Evolutionary conservation across 2,329 filamentous ascomycete species (phyloP), one percentile per base, ranked within the genome.

Genomic region (Xylariaceae sp.): DNA sequence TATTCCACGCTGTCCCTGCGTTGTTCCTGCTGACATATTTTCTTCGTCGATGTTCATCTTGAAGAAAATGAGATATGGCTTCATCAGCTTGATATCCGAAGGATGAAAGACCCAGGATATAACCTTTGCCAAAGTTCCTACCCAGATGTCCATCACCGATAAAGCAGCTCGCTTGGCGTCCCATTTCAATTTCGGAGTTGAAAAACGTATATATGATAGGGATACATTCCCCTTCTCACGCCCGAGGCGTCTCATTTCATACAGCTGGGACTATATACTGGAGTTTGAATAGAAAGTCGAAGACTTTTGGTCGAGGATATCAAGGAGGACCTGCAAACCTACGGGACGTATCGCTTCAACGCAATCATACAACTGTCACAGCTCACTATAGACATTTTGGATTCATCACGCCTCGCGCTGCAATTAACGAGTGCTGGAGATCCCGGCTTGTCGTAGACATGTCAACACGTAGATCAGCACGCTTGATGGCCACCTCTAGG

Each of bases 401-500:
- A n/a, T 26, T 40, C 32, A 40, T 40, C 34, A n/a, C 18, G 15
- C 47, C 40, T 51, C 42, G 30, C 30, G 26, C 26, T 45, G 22
- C 22, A 9, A 30, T 2, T 21, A 21, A 15, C 21, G 41, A 41
- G 19, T 9, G 3, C 13, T 32, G 9, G 5, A 37, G 26, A 41
- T 19, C 40, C 2, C 37, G 55, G 18, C 54, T 48, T 39, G 49
- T 47, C 49, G 53, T 47, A 48, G 60, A 47, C 62, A 70, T 72
- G 66, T 63, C 66, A 22, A 66, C 65, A 15, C 66, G 67, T 19
- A 63, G 63, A 51, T 69, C 67, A 7, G 61, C 66, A 21, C 63
- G 67, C 13, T 50, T 69, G 30, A 65, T 63, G 44, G 65, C 65
- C 26, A 61, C 58, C 19, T 61, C 63, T n/a, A 57, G 57, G 42